These are phyloP conservation scores for Elongisporangium undulatum DNA, from an alignment of 352 stramenopile species.

Conservation along the genomic window DNA sequence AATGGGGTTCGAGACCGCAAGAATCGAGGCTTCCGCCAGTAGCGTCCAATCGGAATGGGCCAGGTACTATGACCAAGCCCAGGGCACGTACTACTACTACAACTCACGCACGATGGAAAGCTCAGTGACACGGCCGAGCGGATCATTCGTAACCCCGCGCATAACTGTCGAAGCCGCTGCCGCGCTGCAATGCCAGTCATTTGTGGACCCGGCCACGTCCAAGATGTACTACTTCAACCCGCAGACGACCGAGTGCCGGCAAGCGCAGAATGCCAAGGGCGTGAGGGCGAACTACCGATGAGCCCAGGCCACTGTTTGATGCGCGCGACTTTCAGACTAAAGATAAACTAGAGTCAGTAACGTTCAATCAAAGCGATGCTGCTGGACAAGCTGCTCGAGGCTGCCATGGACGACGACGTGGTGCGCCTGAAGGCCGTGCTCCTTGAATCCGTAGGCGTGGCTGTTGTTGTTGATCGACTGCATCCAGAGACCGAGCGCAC, in stretches of 20 bases:
- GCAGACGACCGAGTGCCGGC: constrained; percentile 46
- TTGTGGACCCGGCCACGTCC: constrained; percentile 33
- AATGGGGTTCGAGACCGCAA: constrained; percentile 20
- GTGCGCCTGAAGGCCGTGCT: neutral
- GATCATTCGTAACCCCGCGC: constrained; percentile 37
- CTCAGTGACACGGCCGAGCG: constrained; percentile 23
- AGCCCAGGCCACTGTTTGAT: too few relatives aligned
- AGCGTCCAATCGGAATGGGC: constrained; percentile 20
- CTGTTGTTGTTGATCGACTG: constrained; percentile 1
- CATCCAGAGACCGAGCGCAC: constrained; percentile 6
- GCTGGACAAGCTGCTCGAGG: neutral
- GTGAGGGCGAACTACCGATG: constrained; percentile 1
- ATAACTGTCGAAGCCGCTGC: constrained; percentile 12
- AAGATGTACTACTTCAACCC: constrained; percentile 44
- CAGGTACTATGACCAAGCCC: constrained; percentile 55
- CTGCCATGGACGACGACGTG: constrained; percentile 1
- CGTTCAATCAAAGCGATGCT: neutral
- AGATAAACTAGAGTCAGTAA: neutral
- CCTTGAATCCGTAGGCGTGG: neutral
- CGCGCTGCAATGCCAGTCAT: constrained; percentile 14
- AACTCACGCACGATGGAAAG: constrained; percentile 47
- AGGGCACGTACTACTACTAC: constrained; percentile 65
- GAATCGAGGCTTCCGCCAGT: constrained; percentile 1
- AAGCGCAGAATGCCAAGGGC: constrained; percentile 7
- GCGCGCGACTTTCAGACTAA: too few relatives aligned